Conservation (phyloP, 2,329 filamentous ascomycete genomes). For the Simplicillium sp. region DNA sequence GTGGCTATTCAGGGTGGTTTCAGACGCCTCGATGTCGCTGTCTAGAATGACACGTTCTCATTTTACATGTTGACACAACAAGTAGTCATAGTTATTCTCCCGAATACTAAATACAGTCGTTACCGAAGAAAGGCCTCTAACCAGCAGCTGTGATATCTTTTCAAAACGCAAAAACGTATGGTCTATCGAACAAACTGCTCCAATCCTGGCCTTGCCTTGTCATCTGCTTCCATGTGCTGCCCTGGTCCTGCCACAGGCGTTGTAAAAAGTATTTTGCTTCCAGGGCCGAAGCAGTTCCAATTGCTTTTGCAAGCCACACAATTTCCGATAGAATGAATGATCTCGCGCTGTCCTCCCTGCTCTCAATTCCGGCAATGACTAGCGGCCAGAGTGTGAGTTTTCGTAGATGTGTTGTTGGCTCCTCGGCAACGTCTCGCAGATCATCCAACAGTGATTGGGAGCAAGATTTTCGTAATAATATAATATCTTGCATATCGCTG, state of each 20-base stretch:
- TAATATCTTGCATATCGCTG: slow-evolving; percentile 3
- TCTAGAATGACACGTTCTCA: not conserved
- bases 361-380: slow-evolving; percentile 14
- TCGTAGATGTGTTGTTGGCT: slow-evolving; percentile 5
- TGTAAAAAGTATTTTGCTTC: slow-evolving; percentile 10
- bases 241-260: slow-evolving; percentile 7
- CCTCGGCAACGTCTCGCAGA: slow-evolving; percentile 5
- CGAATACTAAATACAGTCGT: too few species aligned
- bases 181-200: slow-evolving; percentile 2
- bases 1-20: slow-evolving; percentile 59
- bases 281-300: slow-evolving; percentile 11
- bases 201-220: not conserved
- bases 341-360: slow-evolving; percentile 7
- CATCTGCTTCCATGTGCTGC: not conserved
- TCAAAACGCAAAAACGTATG: slow-evolving; percentile 1
- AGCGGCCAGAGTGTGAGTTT: slow-evolving; percentile 16
- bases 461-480: slow-evolving; percentile 4
- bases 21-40: slow-evolving; percentile 29
- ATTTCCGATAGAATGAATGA: slow-evolving; percentile 9
- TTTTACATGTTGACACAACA: too few species aligned
- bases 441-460: slow-evolving; percentile 3
- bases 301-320: slow-evolving; percentile 8
- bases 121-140: not conserved
- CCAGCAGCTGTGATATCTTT: not conserved
- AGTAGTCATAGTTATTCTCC: too few species aligned